These are phyloP conservation scores for Lachnellula occidentalis DNA, from an alignment of 2,329 filamentous ascomycete species.

Conservation along the genomic window DNA sequence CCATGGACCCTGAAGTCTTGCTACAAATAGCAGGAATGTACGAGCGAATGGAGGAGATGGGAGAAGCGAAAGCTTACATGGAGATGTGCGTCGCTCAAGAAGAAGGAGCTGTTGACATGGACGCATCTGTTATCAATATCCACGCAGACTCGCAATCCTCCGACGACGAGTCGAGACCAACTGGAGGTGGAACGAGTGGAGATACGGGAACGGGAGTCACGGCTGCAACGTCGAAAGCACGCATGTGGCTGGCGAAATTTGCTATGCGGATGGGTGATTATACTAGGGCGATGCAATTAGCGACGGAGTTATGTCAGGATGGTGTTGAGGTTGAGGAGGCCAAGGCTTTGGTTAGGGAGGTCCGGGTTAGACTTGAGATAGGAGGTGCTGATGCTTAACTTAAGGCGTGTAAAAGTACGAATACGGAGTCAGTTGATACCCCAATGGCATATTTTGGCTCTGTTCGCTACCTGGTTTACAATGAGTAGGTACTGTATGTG, in stretches of 20 bases:
- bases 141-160: conserved; percentile 53
- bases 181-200: conserved; percentile 34
- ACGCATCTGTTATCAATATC: conserved; percentile 40
- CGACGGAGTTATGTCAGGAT: conserved; percentile 89
- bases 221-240: conserved; percentile 81
- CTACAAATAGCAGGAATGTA: conserved; percentile 88
- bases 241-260: conserved; percentile 86
- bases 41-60: conserved; percentile 69
- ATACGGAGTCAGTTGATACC: neutral
- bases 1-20: conserved; percentile 83
- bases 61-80: conserved; percentile 89
- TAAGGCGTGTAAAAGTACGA: neutral
- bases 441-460: neutral
- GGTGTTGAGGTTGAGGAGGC: conserved; percentile 96
- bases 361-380: conserved; percentile 61
- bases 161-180: conserved; percentile 32
- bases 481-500: no score
- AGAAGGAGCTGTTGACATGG: conserved; percentile 53
- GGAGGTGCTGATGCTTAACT: conserved; percentile 1
- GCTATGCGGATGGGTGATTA: conserved; percentile 74
- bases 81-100: conserved; percentile 92
- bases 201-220: conserved; percentile 73
- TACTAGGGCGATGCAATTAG: conserved; percentile 69
- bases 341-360: conserved; percentile 84
- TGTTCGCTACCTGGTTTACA: no score